Percentiles rank a stretch among this genome's conserved stretches.
These are phyloP conservation scores for Cyclostephanos tholiformis DNA, from an alignment of 108 stramenopile species.

Conservation along the genomic window DNA sequence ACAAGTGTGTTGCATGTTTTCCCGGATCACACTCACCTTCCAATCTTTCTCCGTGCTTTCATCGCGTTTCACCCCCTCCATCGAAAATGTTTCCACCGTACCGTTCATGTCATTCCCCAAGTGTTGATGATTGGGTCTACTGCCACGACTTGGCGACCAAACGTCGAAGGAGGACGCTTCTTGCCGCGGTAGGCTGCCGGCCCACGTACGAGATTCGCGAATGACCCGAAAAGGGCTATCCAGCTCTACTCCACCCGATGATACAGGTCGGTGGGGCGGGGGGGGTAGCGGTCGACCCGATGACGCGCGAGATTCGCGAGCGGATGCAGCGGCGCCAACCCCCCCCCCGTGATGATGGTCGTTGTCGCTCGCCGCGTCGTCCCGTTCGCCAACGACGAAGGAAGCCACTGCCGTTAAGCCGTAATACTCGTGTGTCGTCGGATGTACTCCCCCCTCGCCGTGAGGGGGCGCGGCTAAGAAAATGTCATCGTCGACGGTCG, in stretches of 20 bases:
- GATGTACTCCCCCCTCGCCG: conserved; percentile 1
- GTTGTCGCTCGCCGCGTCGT: not conserved
- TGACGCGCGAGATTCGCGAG: not conserved
- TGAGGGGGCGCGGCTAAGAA: conserved; percentile 20
- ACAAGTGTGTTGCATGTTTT: not conserved
- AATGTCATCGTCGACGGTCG: conserved; percentile 36
- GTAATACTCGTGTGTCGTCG: conserved; percentile 23
- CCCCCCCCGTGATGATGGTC: not conserved
- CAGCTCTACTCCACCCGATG: not conserved
- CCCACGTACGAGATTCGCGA: conserved; percentile 22
- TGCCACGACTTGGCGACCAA: not conserved
- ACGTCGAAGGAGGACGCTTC: conserved; percentile 18
- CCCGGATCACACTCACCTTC: conserved; percentile 5
- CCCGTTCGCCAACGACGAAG: conserved; percentile 9
- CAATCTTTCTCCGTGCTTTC: not conserved
- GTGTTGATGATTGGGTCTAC: not conserved
- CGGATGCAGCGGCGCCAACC: not conserved
- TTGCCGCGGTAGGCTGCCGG: not conserved
- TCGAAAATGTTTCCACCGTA: not conserved
- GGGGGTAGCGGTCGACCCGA: conserved; percentile 5
- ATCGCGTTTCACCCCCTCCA: not conserved
- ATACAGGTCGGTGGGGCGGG: not conserved
- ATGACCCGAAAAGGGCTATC: conserved; percentile 20
- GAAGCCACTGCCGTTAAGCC: conserved; percentile 45
- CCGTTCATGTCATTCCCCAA: not conserved